Evolutionary conservation across 495 filamentous ascomycete species (phyloP).

Genomic region (Bombardia bombarda): DNA sequence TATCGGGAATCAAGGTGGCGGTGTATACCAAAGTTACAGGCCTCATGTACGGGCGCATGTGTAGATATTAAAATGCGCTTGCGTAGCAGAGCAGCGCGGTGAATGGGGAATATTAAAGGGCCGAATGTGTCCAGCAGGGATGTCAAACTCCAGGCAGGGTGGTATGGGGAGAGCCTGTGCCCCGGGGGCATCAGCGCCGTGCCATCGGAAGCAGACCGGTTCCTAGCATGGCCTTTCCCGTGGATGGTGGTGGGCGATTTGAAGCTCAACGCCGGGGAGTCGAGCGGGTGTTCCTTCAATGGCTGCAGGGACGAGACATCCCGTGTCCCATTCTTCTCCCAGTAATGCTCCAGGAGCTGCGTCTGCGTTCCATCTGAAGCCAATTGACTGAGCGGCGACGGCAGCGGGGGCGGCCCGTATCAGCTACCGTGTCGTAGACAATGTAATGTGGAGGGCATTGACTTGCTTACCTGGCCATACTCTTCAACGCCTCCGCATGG

Average conservation of each 20-base stretch:
- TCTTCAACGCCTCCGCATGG: constrained; percentile 69
- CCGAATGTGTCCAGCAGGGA: constrained; percentile 75
- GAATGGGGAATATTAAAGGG: constrained; percentile 81
- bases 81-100: constrained; percentile 79
- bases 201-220: constrained; percentile 53
- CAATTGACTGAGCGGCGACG: constrained; percentile 33
- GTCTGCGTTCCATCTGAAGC: constrained; percentile 48
- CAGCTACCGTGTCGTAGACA: constrained; percentile 24
- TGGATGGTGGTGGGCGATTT: constrained; percentile 19
- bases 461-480: constrained; percentile 56
- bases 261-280: constrained; percentile 36
- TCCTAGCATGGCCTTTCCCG: constrained; percentile 40
- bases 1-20: no score
- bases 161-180: constrained; percentile 65
- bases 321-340: constrained; percentile 56
- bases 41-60: constrained; percentile 73
- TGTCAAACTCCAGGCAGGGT: constrained; percentile 78
- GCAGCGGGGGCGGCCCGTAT: no score
- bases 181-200: constrained; percentile 55
- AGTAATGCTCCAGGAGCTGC: constrained; percentile 66
- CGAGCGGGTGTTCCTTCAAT: constrained; percentile 48
- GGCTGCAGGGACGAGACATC: constrained; percentile 38
- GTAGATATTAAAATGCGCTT: constrained; percentile 81
- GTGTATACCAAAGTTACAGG: constrained; percentile 86
- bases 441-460: background rate